Percentiles rank a stretch among this genome's conserved stretches.
These are phyloP conservation scores for Ustilago lituana DNA, from an alignment of 1,284 basidiomycete species.

Conservation along the genomic window DNA sequence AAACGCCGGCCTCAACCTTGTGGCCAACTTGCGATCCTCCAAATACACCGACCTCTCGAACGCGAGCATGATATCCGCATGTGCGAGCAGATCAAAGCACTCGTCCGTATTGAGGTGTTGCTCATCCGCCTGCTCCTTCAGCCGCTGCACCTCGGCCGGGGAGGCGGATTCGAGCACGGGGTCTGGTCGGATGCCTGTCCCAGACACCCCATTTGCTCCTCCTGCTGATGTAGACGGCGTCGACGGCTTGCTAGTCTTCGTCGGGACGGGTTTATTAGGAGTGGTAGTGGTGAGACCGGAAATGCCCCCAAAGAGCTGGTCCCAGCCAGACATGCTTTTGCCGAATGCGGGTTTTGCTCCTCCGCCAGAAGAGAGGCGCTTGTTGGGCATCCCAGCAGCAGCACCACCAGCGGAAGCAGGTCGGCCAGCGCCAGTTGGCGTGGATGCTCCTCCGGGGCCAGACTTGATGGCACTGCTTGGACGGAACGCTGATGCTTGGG, in stretches of 20 bases:
- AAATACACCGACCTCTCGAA: conserved; percentile 34
- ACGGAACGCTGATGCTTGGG: conserved; percentile 33
- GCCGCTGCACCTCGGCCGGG: conserved; percentile 8
- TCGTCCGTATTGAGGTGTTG: conserved; percentile 30
- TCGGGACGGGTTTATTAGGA: conserved; percentile 7
- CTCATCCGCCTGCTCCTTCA: conserved; percentile 9
- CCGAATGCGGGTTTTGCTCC: conserved; percentile 38
- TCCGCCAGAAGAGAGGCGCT: conserved; percentile 7
- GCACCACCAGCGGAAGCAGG: background rate
- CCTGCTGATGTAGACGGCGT: conserved; percentile 11
- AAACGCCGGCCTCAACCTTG: conserved; percentile 13
- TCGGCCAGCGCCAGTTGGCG: conserved; percentile 13
- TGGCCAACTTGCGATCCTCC: conserved; percentile 23
- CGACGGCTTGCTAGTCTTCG: conserved; percentile 3
- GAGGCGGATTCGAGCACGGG: conserved; percentile 25
- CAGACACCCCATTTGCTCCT: conserved; percentile 1
- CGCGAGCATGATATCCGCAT: conserved; percentile 51
- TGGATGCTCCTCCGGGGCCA: conserved; percentile 11
- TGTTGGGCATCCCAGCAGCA: conserved; percentile 1
- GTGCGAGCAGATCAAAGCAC: conserved; percentile 49
- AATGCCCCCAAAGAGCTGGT: conserved; percentile 42
- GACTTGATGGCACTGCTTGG: conserved; percentile 13
- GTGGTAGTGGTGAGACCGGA: conserved; percentile 20
- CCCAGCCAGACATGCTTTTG: conserved; percentile 48
- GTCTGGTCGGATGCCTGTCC: conserved; percentile 30